phyloP scores from a whole-genome alignment of 2,329 filamentous ascomycete genomes.

The Zarea fungicola region DNA sequence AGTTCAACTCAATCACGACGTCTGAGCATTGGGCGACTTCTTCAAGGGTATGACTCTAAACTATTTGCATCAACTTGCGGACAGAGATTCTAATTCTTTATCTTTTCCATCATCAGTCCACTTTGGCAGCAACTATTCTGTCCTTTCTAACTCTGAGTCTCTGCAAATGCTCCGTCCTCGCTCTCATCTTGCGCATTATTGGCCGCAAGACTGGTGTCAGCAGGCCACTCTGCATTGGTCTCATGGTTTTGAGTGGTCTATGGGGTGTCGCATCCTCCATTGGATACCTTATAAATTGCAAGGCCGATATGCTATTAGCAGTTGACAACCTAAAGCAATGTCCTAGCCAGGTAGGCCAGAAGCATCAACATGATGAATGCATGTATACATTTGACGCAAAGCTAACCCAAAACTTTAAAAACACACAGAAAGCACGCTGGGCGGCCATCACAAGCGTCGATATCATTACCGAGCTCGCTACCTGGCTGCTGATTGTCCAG shows the following conservation, averaged over 20 bases:
- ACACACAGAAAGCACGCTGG: conserved; percentile 12
- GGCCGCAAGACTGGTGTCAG: conserved; percentile 13
- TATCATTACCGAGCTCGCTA: conserved; percentile 17
- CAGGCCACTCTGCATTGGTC: conserved; percentile 11
- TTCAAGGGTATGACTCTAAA: conserved; percentile 6
- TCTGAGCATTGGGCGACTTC: conserved; percentile 10
- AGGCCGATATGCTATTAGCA: conserved; percentile 2
- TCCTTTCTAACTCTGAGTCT: conserved; percentile 13
- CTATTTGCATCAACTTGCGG: background rate
- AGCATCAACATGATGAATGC: background rate
- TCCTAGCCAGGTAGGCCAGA: conserved; percentile 14
- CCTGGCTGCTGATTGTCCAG: conserved; percentile 16
- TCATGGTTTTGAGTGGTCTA: conserved; percentile 10
- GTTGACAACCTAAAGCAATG: conserved; percentile 3
- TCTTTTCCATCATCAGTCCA: background rate
- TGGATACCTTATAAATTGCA: conserved; percentile 7
- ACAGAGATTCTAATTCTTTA: background rate
- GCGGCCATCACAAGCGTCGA: conserved; percentile 15
- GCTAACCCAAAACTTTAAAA: background rate
- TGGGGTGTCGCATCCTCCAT: conserved; percentile 15
- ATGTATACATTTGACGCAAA: background rate
- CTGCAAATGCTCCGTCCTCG: conserved; percentile 18
- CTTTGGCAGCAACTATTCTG: conserved; percentile 12
- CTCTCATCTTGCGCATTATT: conserved; percentile 17
- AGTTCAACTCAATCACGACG: conserved; percentile 15